Conservation (phyloP, 768 basidiomycete genomes). For the Xanthoconium stramineum region DNA sequence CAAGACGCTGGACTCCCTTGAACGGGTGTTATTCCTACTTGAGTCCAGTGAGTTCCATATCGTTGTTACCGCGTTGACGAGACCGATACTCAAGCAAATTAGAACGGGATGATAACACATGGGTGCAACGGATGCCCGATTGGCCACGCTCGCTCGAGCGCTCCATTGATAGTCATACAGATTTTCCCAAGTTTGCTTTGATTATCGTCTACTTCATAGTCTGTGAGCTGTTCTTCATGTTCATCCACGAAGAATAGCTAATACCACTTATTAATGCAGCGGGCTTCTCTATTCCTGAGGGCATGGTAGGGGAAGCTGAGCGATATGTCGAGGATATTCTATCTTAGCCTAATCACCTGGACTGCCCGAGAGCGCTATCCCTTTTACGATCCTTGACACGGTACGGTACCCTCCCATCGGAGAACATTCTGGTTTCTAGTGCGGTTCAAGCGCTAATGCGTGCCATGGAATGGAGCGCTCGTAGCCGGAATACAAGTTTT, state of each 20-base stretch:
- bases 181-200: neutral
- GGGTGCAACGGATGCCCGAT: neutral
- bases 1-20: neutral
- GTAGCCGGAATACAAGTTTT: too few species aligned
- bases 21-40: constrained; percentile 7
- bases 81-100: neutral
- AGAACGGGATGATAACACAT: neutral
- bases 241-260: neutral
- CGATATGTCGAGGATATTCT: neutral
- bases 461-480: too few species aligned
- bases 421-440: too few species aligned
- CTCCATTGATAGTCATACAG: neutral
- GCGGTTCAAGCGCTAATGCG: too few species aligned
- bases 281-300: neutral
- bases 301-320: neutral
- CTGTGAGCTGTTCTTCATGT: neutral
- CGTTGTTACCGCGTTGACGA: neutral
- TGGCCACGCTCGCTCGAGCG: neutral
- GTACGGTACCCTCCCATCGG: too few species aligned
- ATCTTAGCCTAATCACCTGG: neutral
- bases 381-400: too few species aligned
- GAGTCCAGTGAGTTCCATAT: neutral
- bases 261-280: neutral
- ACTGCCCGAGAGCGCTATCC: neutral
- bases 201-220: neutral